Percentiles rank a stretch among this genome's conserved stretches.
Conservation (phyloP, 1,284 basidiomycete species). For the Gomphus sp. region DNA sequence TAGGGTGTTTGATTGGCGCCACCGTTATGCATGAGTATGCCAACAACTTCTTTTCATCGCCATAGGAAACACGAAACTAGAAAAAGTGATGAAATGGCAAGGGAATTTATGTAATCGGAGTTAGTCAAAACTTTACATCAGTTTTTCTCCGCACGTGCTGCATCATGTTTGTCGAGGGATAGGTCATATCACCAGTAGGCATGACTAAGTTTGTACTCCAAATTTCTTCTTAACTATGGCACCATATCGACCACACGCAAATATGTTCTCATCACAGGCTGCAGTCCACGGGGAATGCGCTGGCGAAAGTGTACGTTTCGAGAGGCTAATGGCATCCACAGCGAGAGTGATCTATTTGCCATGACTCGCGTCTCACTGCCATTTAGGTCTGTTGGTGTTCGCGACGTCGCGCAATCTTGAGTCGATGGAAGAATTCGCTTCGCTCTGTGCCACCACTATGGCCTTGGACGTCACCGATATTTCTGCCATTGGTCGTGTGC, state of each 20-base stretch:
- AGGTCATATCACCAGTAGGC: too few species aligned
- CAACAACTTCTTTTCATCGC: too few species aligned
- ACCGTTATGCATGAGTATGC: too few species aligned
- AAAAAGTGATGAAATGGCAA: too few species aligned
- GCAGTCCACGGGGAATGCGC: slow-evolving; percentile 7
- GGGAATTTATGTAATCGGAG: too few species aligned
- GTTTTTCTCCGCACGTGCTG: too few species aligned
- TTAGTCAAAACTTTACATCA: too few species aligned
- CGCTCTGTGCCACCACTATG: slow-evolving; percentile 1
- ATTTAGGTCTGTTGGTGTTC: slow-evolving; percentile 4
- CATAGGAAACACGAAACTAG: too few species aligned
- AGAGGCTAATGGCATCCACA: background rate
- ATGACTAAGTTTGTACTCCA: background rate
- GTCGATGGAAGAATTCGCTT: background rate
- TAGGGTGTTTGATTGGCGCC: background rate
- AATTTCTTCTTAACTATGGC: background rate
- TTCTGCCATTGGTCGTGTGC: background rate
- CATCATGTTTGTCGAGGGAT: too few species aligned
- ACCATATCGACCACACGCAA: background rate
- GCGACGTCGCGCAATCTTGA: slow-evolving; percentile 1
- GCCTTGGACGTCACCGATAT: slow-evolving; percentile 7
- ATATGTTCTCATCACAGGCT: background rate
- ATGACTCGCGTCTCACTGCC: background rate
- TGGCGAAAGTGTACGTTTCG: slow-evolving; percentile 5
- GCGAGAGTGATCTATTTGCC: background rate